Base-by-base conservation (phyloP, 192 early-diverging fungal genomes). In the Umbelopsis sp. region DNA sequence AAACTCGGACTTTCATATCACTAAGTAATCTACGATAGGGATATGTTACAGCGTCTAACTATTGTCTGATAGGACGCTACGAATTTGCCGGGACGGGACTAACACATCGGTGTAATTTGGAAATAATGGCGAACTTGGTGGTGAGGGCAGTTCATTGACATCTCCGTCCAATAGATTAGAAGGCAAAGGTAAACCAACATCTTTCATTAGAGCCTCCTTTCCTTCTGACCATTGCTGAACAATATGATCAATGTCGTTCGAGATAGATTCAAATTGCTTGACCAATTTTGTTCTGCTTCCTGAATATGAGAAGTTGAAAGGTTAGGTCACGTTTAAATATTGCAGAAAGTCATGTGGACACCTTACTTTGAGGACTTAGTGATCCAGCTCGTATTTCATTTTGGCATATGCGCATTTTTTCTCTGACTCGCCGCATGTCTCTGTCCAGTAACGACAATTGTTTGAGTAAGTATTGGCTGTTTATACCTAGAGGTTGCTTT, bases 221-320 rank as follows among this genome's bases (percentile, higher is more conserved):
- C 56, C 56, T 62, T 62, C 56, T 14, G 31, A 17, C 56, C 56
- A 62, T 62, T 62, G 29, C 31, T 34, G 56, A 14, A 34, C 31
- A 34, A 62, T 62, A 62, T 62, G 56, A 11, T 34, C 17, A 12
- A 62, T 29, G 4, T 62, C 56, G 17, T 17, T 32, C 4, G 56
- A 36, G 0, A 62, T 62, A 7, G 56, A 62, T n/a, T 62, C 56
- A n/a, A 62, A 62, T 32, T 62, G 56, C 56, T 62, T 62, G 31
- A 62, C 56, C 26, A 62, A 32, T 31, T 62, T 62, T 26, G 14
- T 4, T 62, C n/a, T 62, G 29, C 56, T 62, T 32, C 56, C 56
- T 62, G 31, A 6, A 59, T 32, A 32, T 20, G 26, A 3, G n/a
- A 12, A 34, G 20, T 34, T 17, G 3, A 6, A 34, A 34, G 10